Conservation (phyloP, 176 grass and related monocot species). For the Oryza punctata region DNA sequence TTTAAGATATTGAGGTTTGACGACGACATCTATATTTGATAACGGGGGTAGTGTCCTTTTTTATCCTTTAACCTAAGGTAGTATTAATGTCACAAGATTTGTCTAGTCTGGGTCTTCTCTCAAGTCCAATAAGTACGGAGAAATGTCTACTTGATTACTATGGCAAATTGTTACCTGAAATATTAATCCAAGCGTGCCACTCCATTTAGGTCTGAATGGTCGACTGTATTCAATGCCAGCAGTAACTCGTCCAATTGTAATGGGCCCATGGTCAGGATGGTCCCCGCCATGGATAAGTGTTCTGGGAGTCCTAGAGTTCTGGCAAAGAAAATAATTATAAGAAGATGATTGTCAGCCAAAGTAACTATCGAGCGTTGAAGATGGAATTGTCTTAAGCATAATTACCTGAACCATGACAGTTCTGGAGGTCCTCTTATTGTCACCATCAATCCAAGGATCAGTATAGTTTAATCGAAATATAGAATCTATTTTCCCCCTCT, state of each 20-base stretch:
- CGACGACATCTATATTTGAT: too few species aligned
- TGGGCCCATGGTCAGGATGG: constrained; percentile 61
- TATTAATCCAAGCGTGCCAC: constrained; percentile 75
- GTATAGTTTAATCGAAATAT: constrained; percentile 88
- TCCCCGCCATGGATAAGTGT: constrained; percentile 84
- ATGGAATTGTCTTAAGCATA: constrained; percentile 23
- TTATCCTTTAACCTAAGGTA: constrained; percentile 1
- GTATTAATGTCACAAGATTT: background rate
- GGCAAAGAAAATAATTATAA: constrained; percentile 38
- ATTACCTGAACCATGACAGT: constrained; percentile 83
- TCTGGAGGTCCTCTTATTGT: constrained; percentile 95
- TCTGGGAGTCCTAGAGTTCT: constrained; percentile 90
- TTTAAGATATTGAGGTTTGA: too few species aligned
- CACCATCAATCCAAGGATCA: constrained; percentile 94
- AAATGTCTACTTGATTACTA: background rate
- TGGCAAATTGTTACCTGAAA: constrained; percentile 63
- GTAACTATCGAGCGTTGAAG: constrained; percentile 17
- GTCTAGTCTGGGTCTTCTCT: constrained; percentile 12
- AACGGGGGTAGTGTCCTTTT: background rate
- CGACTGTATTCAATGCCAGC: constrained; percentile 84
- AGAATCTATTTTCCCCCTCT: constrained; percentile 95
- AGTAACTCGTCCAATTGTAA: constrained; percentile 83
- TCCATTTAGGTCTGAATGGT: constrained; percentile 94
- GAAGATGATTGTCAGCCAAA: constrained; percentile 10
- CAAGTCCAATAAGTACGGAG: background rate